Percentiles rank a stretch among this genome's conserved stretches.
phyloP scores from a whole-genome alignment of 345 rosid species.

The Populus simonii region DNA sequence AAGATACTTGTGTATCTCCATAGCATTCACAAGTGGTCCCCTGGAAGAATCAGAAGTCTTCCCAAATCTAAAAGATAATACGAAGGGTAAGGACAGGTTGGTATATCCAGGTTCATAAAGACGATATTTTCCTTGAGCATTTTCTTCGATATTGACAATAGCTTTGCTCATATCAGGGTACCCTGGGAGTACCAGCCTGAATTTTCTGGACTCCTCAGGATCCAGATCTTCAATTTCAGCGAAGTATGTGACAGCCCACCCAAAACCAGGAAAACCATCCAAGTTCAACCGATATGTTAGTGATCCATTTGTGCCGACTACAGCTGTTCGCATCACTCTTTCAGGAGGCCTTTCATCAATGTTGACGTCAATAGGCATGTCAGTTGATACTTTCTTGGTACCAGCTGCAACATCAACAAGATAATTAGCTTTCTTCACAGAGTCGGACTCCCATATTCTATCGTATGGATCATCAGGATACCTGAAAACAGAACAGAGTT shows the following conservation, averaged over 20 bases:
- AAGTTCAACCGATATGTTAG: conserved; percentile 83
- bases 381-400: conserved; percentile 68
- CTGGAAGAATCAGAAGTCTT: conserved; percentile 76
- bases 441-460: conserved; percentile 94
- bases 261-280: conserved; percentile 90
- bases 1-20: conserved; percentile 77
- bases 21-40: conserved; percentile 94
- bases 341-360: conserved; percentile 62
- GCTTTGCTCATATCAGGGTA: conserved; percentile 71
- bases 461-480: conserved; percentile 97
- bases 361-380: conserved; percentile 44
- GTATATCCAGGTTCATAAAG: conserved; percentile 82
- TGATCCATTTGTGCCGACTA: conserved; percentile 88
- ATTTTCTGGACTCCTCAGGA: conserved; percentile 71
- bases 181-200: conserved; percentile 71
- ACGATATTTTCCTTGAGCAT: conserved; percentile 71
- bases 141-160: conserved; percentile 82
- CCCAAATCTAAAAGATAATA: conserved; percentile 70
- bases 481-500: conserved; percentile 35
- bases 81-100: conserved; percentile 80
- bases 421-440: conserved; percentile 69
- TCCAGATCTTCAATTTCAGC: conserved; percentile 89
- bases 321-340: conserved; percentile 99
- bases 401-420: conserved; percentile 97
- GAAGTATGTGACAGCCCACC: conserved; percentile 83